Base-by-base conservation (phyloP, 345 rosid species). In the Raphanus sativus region DNA sequence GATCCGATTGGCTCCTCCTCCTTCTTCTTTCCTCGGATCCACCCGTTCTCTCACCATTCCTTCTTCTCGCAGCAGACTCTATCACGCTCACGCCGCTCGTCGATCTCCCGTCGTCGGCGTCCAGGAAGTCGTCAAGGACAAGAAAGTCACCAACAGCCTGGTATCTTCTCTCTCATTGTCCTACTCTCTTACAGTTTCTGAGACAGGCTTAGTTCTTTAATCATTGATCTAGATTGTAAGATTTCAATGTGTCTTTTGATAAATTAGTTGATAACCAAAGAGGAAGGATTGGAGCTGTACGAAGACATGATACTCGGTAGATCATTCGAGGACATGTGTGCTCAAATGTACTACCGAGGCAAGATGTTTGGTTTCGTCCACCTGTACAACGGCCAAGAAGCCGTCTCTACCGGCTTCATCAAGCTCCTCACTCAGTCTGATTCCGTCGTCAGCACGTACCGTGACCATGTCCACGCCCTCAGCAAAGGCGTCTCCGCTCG, bases 361-460 rank as follows among this genome's bases (percentile, higher is more conserved):
- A 91, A 91, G 67, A 91, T 91, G 97, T 91, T 91, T 67, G 97
- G 94, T 58, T 91, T 89, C 48, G 97, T 91, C 78, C 97, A 91
- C 72, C 85, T 91, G 70, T 91, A 91, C 82, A 91, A 91, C 72
- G 97, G 97, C 2, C 97, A 89, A 81, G 97, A 91, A 75, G 97
- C 97, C 48, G 90, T 89, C 1, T 91, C 97, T 0, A 89, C 89
- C 67, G 94, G 97, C 1, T 91, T 91, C 67, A 91, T 91, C 69
- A 89, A 86, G 85, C 85, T 89, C 36, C 81, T 86, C 55, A 89
- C 86, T 56, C 65, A 86, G 64, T 63, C 82, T 6, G 97, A 91
- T 82, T 84, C 74, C 7, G 90, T 89, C 2, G 94, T 89, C 8
- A 91, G 97, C 71, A 91, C 97, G 0, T 91, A 89, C 75, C 93